These are phyloP conservation scores for Trametes maxima DNA, from an alignment of 768 basidiomycete species.

Conservation along the genomic window DNA sequence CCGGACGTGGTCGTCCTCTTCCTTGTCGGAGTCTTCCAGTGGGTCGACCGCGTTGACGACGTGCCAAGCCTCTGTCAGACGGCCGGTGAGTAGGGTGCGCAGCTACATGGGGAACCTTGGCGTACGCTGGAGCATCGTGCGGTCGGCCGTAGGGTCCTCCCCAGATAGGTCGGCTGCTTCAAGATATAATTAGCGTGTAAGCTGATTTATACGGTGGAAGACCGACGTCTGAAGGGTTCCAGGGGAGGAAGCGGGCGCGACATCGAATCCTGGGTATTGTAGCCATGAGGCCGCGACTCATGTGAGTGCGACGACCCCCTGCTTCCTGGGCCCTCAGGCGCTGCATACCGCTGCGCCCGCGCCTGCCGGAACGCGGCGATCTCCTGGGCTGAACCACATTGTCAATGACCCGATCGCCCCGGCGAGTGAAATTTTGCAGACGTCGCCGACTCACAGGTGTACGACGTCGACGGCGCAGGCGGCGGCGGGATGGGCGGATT, in stretches of 20 bases:
- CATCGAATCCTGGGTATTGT: conserved; percentile 9
- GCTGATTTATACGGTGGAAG: neutral
- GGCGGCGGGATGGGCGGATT: conserved; percentile 33
- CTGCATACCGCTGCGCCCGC: conserved; percentile 21
- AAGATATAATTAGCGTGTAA: neutral
- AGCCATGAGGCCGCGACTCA: conserved; percentile 22
- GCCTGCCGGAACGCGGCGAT: conserved; percentile 24
- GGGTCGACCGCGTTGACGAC: conserved; percentile 63
- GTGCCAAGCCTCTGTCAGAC: conserved; percentile 71
- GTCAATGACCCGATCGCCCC: conserved; percentile 1
- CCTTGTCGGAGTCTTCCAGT: conserved; percentile 73
- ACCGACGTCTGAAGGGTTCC: conserved; percentile 16
- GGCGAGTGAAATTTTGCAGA: neutral
- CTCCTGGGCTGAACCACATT: conserved; percentile 16
- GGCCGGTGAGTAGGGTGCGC: neutral
- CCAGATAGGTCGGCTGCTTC: conserved; percentile 6
- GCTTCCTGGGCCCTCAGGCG: conserved; percentile 25
- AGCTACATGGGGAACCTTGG: neutral
- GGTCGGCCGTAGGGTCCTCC: conserved; percentile 34
- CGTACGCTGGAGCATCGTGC: conserved; percentile 51
- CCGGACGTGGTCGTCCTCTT: conserved; percentile 63
- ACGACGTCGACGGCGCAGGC: conserved; percentile 22
- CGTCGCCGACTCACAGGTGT: conserved; percentile 9
- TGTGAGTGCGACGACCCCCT: conserved; percentile 33
- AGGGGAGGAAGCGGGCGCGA: conserved; percentile 8